Conservation (phyloP, 345 rosid species). For the Excoecaria agallocha region DNA sequence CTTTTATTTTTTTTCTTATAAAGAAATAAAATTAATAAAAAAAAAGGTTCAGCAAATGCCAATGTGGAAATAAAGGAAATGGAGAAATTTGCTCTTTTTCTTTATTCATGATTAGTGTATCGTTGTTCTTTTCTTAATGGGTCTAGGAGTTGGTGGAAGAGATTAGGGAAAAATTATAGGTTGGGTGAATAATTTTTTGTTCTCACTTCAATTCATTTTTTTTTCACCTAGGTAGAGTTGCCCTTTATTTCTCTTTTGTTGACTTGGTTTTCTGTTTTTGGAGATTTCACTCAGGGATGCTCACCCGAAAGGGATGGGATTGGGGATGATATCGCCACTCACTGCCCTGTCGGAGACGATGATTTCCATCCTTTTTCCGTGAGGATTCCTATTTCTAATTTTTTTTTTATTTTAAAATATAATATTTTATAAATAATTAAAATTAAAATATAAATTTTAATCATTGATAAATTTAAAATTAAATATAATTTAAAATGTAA, state of each 20-base stretch:
- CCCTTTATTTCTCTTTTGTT: conserved; percentile 2
- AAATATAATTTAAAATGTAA: no score
- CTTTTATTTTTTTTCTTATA: not conserved
- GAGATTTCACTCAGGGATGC: not conserved
- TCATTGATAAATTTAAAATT: no score
- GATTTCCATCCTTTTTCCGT: no score
- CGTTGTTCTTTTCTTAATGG: not conserved
- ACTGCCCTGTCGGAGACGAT: no score
- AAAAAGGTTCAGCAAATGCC: conserved; percentile 25
- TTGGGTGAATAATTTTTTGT: not conserved
- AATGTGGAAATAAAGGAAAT: conserved; percentile 3
- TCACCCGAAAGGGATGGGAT: no score
- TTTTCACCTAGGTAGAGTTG: not conserved
- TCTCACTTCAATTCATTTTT: not conserved
- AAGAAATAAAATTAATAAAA: no score
- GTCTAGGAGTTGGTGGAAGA: not conserved
- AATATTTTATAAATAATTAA: no score
- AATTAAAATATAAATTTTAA: no score
- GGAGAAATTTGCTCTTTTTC: not conserved
- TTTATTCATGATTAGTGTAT: not conserved
- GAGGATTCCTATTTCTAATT: no score
- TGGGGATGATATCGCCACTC: no score
- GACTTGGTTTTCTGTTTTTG: not conserved
- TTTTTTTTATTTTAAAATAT: no score
- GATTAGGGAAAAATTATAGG: not conserved